Conservation (phyloP, 768 basidiomycete species). For the Lentinus tigrinus region DNA sequence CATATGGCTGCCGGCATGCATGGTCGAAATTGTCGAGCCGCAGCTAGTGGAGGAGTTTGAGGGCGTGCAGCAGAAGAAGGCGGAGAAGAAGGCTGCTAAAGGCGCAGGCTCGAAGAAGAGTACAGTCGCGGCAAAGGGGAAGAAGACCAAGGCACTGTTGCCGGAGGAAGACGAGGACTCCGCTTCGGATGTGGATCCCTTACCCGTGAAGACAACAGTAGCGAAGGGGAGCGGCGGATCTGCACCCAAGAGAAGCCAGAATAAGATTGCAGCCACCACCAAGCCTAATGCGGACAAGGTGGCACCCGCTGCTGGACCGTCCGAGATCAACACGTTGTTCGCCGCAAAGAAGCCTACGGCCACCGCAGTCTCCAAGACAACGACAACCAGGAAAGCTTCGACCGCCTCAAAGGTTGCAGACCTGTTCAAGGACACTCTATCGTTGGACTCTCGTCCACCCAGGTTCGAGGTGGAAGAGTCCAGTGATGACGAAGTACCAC, state of each 20-base stretch:
- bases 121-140: conserved; percentile 17
- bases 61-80: conserved; percentile 44
- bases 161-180: conserved; percentile 5
- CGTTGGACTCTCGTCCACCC: not conserved
- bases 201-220: not conserved
- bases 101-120: conserved; percentile 10
- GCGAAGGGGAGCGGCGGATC: not conserved
- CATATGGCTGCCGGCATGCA: conserved; percentile 82
- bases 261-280: not conserved
- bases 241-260: not conserved
- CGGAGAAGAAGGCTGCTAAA: conserved; percentile 50
- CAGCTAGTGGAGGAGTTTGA: conserved; percentile 63
- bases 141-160: not conserved
- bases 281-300: not conserved
- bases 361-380: not conserved
- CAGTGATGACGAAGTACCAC: conserved; percentile 4
- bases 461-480: not conserved
- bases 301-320: not conserved
- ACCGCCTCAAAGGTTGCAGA: conserved; percentile 10
- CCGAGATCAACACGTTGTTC: conserved; percentile 1
- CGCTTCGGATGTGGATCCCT: not conserved
- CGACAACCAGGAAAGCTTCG: not conserved
- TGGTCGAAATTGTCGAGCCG: conserved; percentile 70
- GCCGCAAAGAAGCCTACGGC: conserved; percentile 2
- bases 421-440: conserved; percentile 11